Base-by-base conservation (phyloP, 2,329 filamentous ascomycete species). In the Colletotrichum lentis region DNA sequence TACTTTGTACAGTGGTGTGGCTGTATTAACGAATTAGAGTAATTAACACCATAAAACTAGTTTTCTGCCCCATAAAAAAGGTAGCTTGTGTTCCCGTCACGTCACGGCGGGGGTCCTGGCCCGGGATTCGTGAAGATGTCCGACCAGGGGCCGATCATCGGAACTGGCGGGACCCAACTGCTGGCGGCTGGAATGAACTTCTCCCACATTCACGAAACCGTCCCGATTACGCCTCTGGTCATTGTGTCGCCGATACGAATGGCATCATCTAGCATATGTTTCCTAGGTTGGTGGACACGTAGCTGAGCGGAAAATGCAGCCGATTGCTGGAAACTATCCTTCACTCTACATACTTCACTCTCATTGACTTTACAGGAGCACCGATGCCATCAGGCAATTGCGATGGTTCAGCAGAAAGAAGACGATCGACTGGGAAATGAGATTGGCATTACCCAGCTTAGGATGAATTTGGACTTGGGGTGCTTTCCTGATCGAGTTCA, bases 131-230 rank as follows among this genome's bases (percentile, higher is more conserved):
- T 62, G 50, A 56, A 69, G 62, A 66, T 69, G 66, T 66, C 66
- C 62, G 66, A 69, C 50, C 62, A 35, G 31, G 50, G 62, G 56
- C 66, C 66, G 66, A 69, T 31, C 66, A 69, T 69, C 62, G 66
- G 66, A 69, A 66, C 56, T 31, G 62, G 44, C 44, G 62, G 62
- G 56, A 44, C 35, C 44, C 16, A 56, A 39, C n/a, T 39, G 52
- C 5, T 24, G 52, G 27, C 11, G 31, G 8, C 27, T 20, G 50
- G 11, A 53, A 14, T 37, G 11, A 11, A 12, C 5, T 49, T 37
- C 31, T 49, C 18, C 43, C 46, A 3, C 20, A 8, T 49, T 24
- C 14, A 39, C 31, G 20, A 37, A 8, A 3, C 14, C 31, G 18
- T 16, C 55, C n/a, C 22, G 3, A 22, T 12, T 44, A 16, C 22